phyloP scores from a whole-genome alignment of 2,329 filamentous ascomycete species.

The Penicillium decumbens region DNA sequence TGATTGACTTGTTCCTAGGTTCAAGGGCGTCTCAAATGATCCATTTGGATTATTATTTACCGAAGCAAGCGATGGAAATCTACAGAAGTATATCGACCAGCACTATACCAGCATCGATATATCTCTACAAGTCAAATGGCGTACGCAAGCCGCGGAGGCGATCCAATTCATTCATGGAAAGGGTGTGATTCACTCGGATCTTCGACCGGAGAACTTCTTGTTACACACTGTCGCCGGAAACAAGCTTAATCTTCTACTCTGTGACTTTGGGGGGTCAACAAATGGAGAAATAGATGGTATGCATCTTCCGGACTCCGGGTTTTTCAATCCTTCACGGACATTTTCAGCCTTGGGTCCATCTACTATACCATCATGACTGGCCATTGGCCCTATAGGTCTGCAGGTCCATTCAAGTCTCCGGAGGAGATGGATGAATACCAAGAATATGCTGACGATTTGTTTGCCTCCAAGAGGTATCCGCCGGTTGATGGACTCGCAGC shows the following conservation, averaged over 20 bases:
- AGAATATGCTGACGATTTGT: conserved; percentile 1
- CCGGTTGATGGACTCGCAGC: conserved; percentile 4
- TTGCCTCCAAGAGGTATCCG: conserved; percentile 7
- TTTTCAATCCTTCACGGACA: conserved; percentile 6
- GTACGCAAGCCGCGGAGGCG: conserved; percentile 27
- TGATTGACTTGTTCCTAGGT: too few species aligned
- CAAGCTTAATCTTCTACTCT: conserved; percentile 29
- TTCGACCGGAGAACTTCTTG: conserved; percentile 31
- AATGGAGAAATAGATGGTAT: too few species aligned
- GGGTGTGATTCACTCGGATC: conserved; percentile 34
- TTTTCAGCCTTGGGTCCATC: conserved; percentile 17
- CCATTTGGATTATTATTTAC: conserved; percentile 13
- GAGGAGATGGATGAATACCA: conserved; percentile 4
- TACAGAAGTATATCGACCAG: conserved; percentile 14
- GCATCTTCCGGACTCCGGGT: too few species aligned
- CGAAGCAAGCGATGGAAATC: conserved; percentile 24
- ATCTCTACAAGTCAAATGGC: conserved; percentile 25
- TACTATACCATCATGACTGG: conserved; percentile 20
- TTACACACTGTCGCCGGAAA: conserved; percentile 23
- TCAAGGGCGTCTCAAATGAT: conserved; percentile 1
- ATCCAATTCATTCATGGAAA: conserved; percentile 28
- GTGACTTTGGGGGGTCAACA: conserved; percentile 33
- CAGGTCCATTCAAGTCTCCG: conserved; percentile 5
- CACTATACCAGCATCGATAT: conserved; percentile 18
- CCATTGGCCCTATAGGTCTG: conserved; percentile 9